Base-by-base conservation (phyloP, 441 rosid genomes). In the Arabidopsis hybrid region DNA sequence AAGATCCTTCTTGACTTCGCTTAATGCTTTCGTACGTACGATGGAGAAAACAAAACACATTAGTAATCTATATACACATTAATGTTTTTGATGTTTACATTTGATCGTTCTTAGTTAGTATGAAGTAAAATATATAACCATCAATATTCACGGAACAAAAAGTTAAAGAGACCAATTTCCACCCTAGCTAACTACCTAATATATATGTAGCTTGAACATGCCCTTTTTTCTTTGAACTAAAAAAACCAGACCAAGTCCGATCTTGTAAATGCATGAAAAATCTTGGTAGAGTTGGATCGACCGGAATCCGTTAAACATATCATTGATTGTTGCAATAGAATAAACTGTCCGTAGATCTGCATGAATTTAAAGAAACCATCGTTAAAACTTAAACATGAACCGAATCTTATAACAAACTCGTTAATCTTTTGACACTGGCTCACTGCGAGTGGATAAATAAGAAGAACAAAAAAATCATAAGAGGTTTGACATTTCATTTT, bases 1-100 rank as follows among this genome's bases (percentile, higher is more conserved):
- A 26, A 26, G 29, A 26, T 26, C 29, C 29, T 70, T 70, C 59
- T 47, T 38, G 60, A 60, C 66, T 59, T 26, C 18, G 51, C 32
- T 11, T 38, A 60, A 29, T 47, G 59, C 12, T 36, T 59, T 68
- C 0, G 29, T 26, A 26, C 29, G 53, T 14, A 56, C n/a, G n/a
- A 14, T 40, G 7, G 8, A 8, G 11, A 0, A 29, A 39, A 40
- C n/a, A 50, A 18, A 32, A 26, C 38, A 10, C 38, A 34, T 65
- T 26, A 16, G 7, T 34, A 34, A 4, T 34, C 7, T 34, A 34
- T 34, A 26, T 26, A n/a, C n/a, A 26, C 3, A 26, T 26, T 26
- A 3, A 26, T 26, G 29, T 26, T 26, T 26, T 26, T 26, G 29
- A 26, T 0, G 3, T 26, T 21, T 26, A 26, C 29, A 3, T 26